Base-by-base conservation (phyloP, 2,329 filamentous ascomycete species). In the Aureobasidium sp. region DNA sequence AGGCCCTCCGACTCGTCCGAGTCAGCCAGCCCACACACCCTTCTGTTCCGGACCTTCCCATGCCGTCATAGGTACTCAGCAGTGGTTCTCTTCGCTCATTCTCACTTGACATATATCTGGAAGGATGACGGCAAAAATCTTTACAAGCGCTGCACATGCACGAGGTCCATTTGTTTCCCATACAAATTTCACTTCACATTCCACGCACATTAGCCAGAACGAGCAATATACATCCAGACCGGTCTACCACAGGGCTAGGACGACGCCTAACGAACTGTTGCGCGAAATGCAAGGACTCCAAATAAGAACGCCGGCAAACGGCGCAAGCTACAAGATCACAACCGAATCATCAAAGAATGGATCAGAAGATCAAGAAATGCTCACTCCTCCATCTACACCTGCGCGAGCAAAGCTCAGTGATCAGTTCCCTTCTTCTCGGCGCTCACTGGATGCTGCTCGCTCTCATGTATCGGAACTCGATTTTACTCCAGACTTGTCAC, bases 401-500 rank as follows among this genome's bases (percentile, higher is more conserved):
- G 40, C 45, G 6, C 33, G 29, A 14, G 47, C 57, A n/a, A 52
- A 52, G 27, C 3, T 35, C 35, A 35, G 33, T 7, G 57, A 52
- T 5, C 57, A 44, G 27, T 50, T 60, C 45, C 37, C 57, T 24
- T 42, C 47, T 17, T 42, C 57, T 17, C 22, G 56, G 31, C 56
- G 42, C 1, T 58, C 54, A n/a, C 54, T 58, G 45, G 56, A 59
- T 49, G 33, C 42, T 49, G 37, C 35, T 17, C 56, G 49, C n/a
- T 37, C 45, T 24, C 56, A 37, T 35, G 54, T 49, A 24, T 15
- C 15, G 12, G 33, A 59, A 24, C 35, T 48, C 22, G 27, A 42
- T n/a, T 49, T 59, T n/a, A 50, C 57, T 4, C 57, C 57, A 5
- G 57, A 60, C 37, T 47, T 50, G 22, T 60, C 70, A 39, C 67